These are phyloP conservation scores for Gyromitra esculenta DNA, from an alignment of 2,329 filamentous ascomycete genomes.

Conservation along the genomic window DNA sequence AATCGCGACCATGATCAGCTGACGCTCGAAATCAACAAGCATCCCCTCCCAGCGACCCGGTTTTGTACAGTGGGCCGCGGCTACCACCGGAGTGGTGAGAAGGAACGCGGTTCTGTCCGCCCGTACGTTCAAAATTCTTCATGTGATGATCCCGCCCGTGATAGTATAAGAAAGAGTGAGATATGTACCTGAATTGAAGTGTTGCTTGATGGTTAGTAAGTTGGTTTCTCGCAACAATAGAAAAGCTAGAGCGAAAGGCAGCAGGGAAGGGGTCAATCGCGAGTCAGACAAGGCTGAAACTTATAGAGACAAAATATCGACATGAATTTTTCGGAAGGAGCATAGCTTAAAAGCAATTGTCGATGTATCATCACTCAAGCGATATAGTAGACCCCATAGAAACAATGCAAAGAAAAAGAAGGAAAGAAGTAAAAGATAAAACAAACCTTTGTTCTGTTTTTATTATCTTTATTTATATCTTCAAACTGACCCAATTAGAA, in stretches of 20 bases:
- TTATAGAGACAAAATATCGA: constrained; percentile 59
- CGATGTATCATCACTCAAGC: constrained; percentile 55
- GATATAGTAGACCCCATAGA: constrained; percentile 41
- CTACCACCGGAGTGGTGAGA: constrained; percentile 60
- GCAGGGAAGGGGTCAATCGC: constrained; percentile 52
- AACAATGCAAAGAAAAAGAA: background rate
- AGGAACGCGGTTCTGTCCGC: constrained; percentile 62
- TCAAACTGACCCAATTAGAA: constrained; percentile 50
- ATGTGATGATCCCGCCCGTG: constrained; percentile 57
- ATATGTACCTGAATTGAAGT: constrained; percentile 58
- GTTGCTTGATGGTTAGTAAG: constrained; percentile 22
- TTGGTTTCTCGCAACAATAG: constrained; percentile 18
- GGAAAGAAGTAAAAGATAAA: constrained; percentile 56
- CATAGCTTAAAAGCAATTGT: constrained; percentile 55
- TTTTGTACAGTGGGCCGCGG: constrained; percentile 61
- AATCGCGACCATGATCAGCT: constrained; percentile 59
- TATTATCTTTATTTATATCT: constrained; percentile 56
- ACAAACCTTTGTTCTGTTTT: constrained; percentile 59
- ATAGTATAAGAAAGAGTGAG: constrained; percentile 15
- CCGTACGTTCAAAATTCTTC: constrained; percentile 64
- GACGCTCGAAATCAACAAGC: constrained; percentile 63
- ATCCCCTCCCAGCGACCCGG: constrained; percentile 59
- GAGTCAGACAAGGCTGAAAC: constrained; percentile 64
- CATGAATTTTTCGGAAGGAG: constrained; percentile 57
- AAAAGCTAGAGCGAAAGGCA: constrained; percentile 27